Evolutionary conservation across 306 rosid genomes (phyloP).

Genomic region (Cicer bijugum): DNA sequence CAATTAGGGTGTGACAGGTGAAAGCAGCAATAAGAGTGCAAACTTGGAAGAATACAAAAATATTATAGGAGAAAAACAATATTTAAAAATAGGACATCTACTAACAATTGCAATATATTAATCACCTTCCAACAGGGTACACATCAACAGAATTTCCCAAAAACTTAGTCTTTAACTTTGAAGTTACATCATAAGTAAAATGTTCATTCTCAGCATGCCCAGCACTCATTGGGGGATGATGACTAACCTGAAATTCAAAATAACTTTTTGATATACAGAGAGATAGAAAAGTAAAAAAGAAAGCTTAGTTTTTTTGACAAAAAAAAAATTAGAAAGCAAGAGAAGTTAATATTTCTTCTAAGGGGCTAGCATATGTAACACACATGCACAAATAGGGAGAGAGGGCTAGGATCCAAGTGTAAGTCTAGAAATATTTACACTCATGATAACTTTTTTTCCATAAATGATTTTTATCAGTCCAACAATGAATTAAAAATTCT

Average conservation of each 20-base stretch:
- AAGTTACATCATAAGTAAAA: constrained; percentile 83
- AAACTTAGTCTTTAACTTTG: constrained; percentile 90
- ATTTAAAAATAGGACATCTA: constrained; percentile 3
- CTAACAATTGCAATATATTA: constrained; percentile 23
- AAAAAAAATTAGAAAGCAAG: constrained; percentile 35
- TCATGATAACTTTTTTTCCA: neutral
- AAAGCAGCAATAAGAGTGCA: constrained; percentile 35
- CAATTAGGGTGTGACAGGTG: constrained; percentile 15
- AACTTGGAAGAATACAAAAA: constrained; percentile 36
- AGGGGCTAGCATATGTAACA: constrained; percentile 8
- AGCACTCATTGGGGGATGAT: constrained; percentile 98
- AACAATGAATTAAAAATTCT: neutral
- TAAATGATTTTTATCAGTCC: neutral
- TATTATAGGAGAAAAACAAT: constrained; percentile 15
- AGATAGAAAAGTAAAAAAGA: constrained; percentile 3
- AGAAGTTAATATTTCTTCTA: constrained; percentile 32
- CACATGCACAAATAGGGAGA: neutral
- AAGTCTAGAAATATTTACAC: neutral
- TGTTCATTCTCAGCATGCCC: constrained; percentile 93
- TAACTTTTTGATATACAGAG: neutral
- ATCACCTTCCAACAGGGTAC: constrained; percentile 94
- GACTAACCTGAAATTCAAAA: constrained; percentile 72
- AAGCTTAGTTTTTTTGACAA: neutral
- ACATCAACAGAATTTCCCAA: constrained; percentile 87
- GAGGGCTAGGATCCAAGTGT: constrained; percentile 4